Conservation (phyloP, 768 basidiomycete genomes). For the Cyathus striatus region DNA sequence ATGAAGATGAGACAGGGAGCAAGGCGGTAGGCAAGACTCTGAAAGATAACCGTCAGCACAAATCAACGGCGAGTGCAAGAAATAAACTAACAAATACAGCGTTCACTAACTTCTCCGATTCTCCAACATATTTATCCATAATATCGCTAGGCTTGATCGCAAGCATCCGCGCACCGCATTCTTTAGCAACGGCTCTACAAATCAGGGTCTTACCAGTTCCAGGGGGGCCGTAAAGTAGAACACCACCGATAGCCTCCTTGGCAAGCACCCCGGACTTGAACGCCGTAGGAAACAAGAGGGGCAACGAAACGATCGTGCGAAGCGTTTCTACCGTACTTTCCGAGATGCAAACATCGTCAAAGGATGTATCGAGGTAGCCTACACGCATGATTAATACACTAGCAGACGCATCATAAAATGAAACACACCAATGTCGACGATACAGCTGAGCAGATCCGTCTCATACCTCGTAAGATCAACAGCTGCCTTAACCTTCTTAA, state of each 20-base stretch:
- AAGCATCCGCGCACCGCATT: slow-evolving; percentile 12
- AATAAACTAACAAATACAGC: slow-evolving; percentile 10
- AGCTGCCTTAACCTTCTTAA: slow-evolving; percentile 5
- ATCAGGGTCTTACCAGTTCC: slow-evolving; percentile 53
- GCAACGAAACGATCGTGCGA: slow-evolving; percentile 11
- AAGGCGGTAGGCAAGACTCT: slow-evolving; percentile 71
- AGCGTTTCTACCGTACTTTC: slow-evolving; percentile 9
- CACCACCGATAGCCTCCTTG: slow-evolving; percentile 53
- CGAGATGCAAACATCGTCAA: slow-evolving; percentile 10
- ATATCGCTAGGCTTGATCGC: slow-evolving; percentile 12
- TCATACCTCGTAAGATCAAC: slow-evolving; percentile 6
- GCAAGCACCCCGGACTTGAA: slow-evolving; percentile 38
- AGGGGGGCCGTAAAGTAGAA: slow-evolving; percentile 48
- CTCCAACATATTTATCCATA: slow-evolving; percentile 7
- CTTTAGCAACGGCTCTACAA: slow-evolving; percentile 42
- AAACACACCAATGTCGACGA: slow-evolving; percentile 8
- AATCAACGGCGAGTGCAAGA: neutral
- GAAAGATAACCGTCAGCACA: slow-evolving; percentile 13
- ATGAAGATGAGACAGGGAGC: slow-evolving; percentile 78
- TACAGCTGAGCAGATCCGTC: slow-evolving; percentile 6
- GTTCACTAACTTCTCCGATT: slow-evolving; percentile 10
- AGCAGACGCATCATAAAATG: slow-evolving; percentile 1
- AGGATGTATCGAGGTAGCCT: slow-evolving; percentile 7
- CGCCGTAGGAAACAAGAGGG: slow-evolving; percentile 6
- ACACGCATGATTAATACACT: neutral